phyloP scores from a whole-genome alignment of 139 green algal genomes.

The Nannochloris sp. region DNA sequence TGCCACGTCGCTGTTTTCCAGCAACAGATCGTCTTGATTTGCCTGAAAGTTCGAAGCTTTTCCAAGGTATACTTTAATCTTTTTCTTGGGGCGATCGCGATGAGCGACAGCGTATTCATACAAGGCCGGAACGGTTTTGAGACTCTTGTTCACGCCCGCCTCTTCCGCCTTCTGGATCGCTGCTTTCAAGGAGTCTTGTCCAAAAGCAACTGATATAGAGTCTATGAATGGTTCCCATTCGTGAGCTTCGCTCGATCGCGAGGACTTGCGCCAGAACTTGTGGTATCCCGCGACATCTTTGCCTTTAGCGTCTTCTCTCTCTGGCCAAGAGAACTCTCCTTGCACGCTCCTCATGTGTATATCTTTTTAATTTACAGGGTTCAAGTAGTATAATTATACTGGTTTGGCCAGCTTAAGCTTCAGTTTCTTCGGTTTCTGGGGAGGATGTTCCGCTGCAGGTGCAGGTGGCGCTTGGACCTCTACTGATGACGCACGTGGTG shows the following conservation, averaged over 20 bases:
- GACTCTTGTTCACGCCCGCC: neutral
- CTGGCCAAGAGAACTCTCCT: neutral
- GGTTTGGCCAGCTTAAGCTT: too few species aligned
- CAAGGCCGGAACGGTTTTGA: neutral
- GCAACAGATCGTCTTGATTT: neutral
- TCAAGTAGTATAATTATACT: too few species aligned
- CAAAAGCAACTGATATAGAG: neutral
- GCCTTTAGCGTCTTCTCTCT: neutral
- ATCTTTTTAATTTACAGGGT: too few species aligned
- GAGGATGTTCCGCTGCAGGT: too few species aligned
- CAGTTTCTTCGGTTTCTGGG: too few species aligned
- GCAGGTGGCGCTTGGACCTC: too few species aligned
- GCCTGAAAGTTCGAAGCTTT: neutral
- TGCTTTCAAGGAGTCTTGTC: neutral
- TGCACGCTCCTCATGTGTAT: neutral
- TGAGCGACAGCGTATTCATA: neutral
- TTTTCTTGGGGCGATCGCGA: neutral
- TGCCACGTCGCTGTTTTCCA: neutral
- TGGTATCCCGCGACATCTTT: neutral
- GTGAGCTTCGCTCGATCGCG: neutral
- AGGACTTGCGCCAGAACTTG: neutral
- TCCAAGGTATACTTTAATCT: neutral
- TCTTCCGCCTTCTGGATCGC: neutral
- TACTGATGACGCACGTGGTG: too few species aligned
- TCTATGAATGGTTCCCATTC: slow-evolving; percentile 1